Base-by-base conservation (phyloP, 2,329 filamentous ascomycete genomes). In the Graphilbum fragrans region DNA sequence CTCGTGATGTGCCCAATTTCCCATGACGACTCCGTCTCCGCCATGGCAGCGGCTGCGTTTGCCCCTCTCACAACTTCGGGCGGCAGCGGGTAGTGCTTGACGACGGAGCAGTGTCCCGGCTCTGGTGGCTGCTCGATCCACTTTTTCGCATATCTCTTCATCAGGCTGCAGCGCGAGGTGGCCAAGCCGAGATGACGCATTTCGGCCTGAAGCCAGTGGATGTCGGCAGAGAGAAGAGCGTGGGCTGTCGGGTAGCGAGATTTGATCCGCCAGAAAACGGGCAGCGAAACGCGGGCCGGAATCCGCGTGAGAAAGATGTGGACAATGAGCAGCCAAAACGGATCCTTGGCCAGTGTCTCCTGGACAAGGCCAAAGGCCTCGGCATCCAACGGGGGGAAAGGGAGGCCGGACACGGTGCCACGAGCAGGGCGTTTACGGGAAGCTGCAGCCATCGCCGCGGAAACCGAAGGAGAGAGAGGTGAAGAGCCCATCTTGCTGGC, bases 291-390 rank as follows among this genome's bases (percentile, higher is more conserved):
- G 37, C 67, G 72, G 11, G 85, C 88, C 3, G 75, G 69, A 0
- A 87, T 94, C 45, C 82, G 79, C 57, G 90, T 90, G 23, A 94
- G 75, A 52, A 94, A 88, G 0, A 85, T 86, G 5, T 87, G 80
- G 12, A 83, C 86, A 23, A 94, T 68, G 2, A 94, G 71, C 2
- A 95, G 72, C 48, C 78, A 80, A 58, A 93, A 94, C 0, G 87
- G 82, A 43, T 86, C 72, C 38, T 73, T 59, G 2, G 78, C 77
- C 16, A 94, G 72, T 48, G 80, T 72, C 56, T 94, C 88, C 56
- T 95, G 88, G 31, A 94, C 77, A 2, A 95, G 70, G 0, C 87
- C 87, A 54, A 94, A 94, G 6, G 54, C 58, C 0, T 67, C 55
- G 0, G 73, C 66, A 8, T 70, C 67, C 27, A 87, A 72, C 0